Conservation (phyloP, 495 filamentous ascomycete genomes). For the Penicillium arizonense region DNA sequence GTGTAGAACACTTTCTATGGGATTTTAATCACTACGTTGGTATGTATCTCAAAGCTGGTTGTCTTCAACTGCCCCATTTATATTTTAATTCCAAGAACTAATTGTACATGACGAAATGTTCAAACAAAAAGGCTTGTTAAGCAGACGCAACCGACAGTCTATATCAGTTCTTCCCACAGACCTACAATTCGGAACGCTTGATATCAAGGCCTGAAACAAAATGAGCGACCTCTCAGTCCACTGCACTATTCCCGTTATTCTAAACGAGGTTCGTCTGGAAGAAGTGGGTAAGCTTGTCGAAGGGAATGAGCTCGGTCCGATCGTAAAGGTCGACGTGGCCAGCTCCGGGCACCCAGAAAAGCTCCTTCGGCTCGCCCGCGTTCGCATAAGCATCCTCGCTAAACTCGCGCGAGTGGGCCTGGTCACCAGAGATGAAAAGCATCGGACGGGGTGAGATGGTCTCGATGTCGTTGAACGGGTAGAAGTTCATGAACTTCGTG, state of each 20-base stretch:
- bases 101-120: too few relatives aligned
- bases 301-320: constrained; percentile 25
- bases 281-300: constrained; percentile 20
- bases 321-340: constrained; percentile 29
- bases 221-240: too few relatives aligned
- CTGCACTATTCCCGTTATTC: neutral
- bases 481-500: constrained; percentile 27
- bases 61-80: too few relatives aligned
- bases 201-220: too few relatives aligned
- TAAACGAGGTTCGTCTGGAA: constrained; percentile 17
- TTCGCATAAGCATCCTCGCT: constrained; percentile 26
- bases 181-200: too few relatives aligned
- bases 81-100: too few relatives aligned
- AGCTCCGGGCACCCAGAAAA: constrained; percentile 21
- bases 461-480: constrained; percentile 25
- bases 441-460: constrained; percentile 28
- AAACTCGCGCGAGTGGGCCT: constrained; percentile 27
- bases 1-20: too few relatives aligned
- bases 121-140: too few relatives aligned
- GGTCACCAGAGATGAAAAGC: constrained; percentile 26
- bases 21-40: too few relatives aligned
- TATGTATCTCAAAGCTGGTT: too few relatives aligned
- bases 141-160: too few relatives aligned
- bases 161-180: too few relatives aligned
- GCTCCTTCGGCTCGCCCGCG: constrained; percentile 27